Percentiles rank a stretch among this genome's conserved stretches.
phyloP scores from a whole-genome alignment of 1,139 yeast species.

The Schizosaccharomyces versatilis region DNA sequence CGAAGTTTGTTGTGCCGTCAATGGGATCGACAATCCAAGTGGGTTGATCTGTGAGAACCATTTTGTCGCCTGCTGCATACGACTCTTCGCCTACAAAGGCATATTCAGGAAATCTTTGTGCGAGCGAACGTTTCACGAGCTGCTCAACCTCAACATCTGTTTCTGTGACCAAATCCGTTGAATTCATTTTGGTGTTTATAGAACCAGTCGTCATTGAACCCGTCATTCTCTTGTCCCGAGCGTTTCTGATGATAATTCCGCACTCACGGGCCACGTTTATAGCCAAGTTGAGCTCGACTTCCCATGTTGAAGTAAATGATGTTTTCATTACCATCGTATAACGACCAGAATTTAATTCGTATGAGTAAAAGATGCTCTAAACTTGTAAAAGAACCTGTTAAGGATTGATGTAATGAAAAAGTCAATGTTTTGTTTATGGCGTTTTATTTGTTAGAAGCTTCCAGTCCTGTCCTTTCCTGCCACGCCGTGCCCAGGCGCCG shows the following conservation, averaged over 20 bases:
- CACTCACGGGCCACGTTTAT: constrained; percentile 29
- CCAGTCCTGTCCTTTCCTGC: too few species aligned
- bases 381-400: too few species aligned
- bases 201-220: background rate
- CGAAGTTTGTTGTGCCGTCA: constrained; percentile 41
- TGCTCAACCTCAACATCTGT: constrained; percentile 34
- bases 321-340: too few species aligned
- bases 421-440: too few species aligned
- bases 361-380: too few species aligned
- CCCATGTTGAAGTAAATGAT: too few species aligned
- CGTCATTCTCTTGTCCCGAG: background rate
- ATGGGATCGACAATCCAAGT: constrained; percentile 42
- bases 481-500: too few species aligned
- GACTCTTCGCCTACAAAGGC: constrained; percentile 40
- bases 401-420: too few species aligned
- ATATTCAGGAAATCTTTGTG: constrained; percentile 25
- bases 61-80: constrained; percentile 24
- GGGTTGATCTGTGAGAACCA: constrained; percentile 29
- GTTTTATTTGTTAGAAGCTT: too few species aligned
- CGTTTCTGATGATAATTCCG: constrained; percentile 26
- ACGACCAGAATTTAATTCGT: too few species aligned
- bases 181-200: constrained; percentile 10
- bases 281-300: constrained; percentile 19
- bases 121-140: constrained; percentile 23
- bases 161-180: constrained; percentile 38